Evolutionary conservation across 345 rosid species (phyloP), one percentile per base, ranked within the genome.

Genomic region (Schrenkiella parvula): DNA sequence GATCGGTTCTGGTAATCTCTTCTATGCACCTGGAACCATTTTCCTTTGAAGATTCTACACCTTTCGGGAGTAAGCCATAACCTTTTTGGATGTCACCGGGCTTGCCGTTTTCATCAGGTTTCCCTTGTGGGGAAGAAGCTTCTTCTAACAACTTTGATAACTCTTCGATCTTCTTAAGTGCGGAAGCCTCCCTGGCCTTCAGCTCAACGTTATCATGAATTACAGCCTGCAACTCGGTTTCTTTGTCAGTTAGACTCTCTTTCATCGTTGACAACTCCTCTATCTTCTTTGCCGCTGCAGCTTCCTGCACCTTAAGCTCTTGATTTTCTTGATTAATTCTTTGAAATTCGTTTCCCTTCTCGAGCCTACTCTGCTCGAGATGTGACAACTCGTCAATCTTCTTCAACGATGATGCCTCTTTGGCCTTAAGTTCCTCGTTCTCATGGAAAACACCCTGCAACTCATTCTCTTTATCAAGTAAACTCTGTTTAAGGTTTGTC

Each of bases 61-160:
- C 91, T 76, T 87, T 87, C 0, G 91, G 90, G 51, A 92, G 85
- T 67, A 87, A 75, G 80, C 87, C 93, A 79, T 85, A 82, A 68
- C 86, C 93, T 71, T 89, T 88, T 64, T 88, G 89, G 61, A 84
- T 75, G 35, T 77, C 44, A 32, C 44, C 22, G 46, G 15, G 18
- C 46, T 84, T 82, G 19, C 75, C 54, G 50, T 67, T 72, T 43
- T 85, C 97, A 72, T 81, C 84, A 44, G 23, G 54, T 56, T 47
- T 74, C 58, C 25, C 56, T 38, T 37, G 31, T 38, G 52, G 31
- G 18, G 52, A 37, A 38, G 72, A 66, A 67, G 66, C 76, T 58
- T 58, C 22, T 28, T 66, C 78, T 18, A 66, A 54, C 53, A 66
- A 29, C 37, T 23, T 66, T 37, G 78, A 58, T 42, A 67, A 39